Evolutionary conservation across 2,329 filamentous ascomycete genomes (phyloP), one percentile per base, ranked within the genome.

Genomic region (Cercospora berteroae): DNA sequence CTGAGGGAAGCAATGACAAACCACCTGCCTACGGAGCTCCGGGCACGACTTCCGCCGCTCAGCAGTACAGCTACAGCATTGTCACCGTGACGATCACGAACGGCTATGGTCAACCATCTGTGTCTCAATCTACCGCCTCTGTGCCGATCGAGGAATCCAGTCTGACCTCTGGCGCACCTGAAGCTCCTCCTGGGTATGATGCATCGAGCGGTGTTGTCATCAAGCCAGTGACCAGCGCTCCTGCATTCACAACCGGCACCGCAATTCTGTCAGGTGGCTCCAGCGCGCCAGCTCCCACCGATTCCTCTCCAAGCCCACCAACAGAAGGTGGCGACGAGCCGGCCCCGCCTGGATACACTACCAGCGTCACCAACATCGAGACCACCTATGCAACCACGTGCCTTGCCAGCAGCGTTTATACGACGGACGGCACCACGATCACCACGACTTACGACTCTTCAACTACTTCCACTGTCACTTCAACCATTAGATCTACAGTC

Each of bases 361-460:
- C 48, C 5, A 71, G 60, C 55, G 55, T 71, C 12, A 69, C 67
- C 8, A 57, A 67, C 2, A 63, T 70, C 33, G 65, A 65, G 13
- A 68, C 69, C 6, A 63, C 70, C 4, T 72, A 69, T 59, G 61
- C 56, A 16, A 70, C 71, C 3, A 69, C 63, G 23, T 71, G 69
- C 56, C 65, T 58, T 16, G 68, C 60, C 4, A 67, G 60, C 39
- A 65, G 52, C 18, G 66, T 68, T 12, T 66, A 70, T 25, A 71
- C 69, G 1, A 65, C 69, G 13, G 67, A 64, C 25, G 66, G 69
- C 36, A 65, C 63, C 4, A 72, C 70, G 5, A 39, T 71, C 13
- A 72, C 70, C n/a, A 69, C 65, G 31, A 69, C 69, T 5, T 68
- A 65, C 55, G 60, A 59, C 39, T 65, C 65, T 63, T 67, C 64